Base-by-base conservation (phyloP, 768 basidiomycete species). In the Podaxis carcinomalis region DNA sequence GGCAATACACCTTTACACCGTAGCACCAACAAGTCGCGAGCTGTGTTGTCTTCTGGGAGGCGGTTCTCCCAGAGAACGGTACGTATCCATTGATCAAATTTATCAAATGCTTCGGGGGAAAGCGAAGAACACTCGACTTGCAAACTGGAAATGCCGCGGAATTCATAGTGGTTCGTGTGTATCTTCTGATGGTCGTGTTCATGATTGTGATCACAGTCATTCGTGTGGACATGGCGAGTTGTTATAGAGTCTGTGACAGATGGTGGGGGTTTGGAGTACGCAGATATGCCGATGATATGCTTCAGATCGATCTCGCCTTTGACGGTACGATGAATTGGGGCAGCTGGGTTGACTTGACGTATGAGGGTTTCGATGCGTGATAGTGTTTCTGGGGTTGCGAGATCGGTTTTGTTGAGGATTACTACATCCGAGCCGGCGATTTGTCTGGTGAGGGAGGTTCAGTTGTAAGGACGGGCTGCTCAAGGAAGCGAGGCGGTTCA, bases 351-450 rank as follows among this genome's bases (percentile, higher is more conserved):
- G 66, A 96, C 77, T 21, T 76, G 71, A n/a, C 78, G 82, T 40
- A 99, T 85, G 21, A 83, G 72, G n/a, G 66, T 68, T 69, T 92
- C 87, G 11, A 85, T 83, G 3, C 74, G 68, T 1, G 63, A 56
- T 1, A 91, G 67, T 21, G 76, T 74, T 4, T 75, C 71, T 1
- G 80, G 62, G 0, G 80, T 68, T 1, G 85, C 87, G 7, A 98
- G 77, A 68, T 98, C 96, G 27, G 79, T 77, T 78, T 99, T 99
- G 80, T 99, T 99, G 28, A 99, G 75, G 27, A 99, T 74, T 39
- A 98, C 81, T 25, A 96, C 88, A 68, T 99, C 97, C 25, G 96
- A 88, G 39, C 87, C 89, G 1, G 93, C 96, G 51, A 98, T 89
- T 78, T 99, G 97, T 56, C 95, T 97, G 68, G n/a, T 37, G 4